These are phyloP conservation scores for Allium fistulosum DNA, from an alignment of 106 monocot genomes.

Conservation along the genomic window DNA sequence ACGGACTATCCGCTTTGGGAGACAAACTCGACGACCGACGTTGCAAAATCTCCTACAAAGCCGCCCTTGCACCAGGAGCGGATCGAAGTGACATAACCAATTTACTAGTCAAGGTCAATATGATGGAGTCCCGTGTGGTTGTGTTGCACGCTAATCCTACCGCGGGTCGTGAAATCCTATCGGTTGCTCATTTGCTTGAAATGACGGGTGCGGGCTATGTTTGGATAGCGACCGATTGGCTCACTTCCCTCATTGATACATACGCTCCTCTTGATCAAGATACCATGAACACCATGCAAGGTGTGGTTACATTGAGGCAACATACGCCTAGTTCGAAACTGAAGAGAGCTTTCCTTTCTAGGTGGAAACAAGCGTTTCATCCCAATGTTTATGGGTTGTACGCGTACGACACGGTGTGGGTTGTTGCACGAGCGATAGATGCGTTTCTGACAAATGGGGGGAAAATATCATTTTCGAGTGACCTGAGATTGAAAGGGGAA, in stretches of 20 bases:
- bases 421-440: slow-evolving; percentile 56
- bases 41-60: slow-evolving; percentile 50
- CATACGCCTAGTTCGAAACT: slow-evolving; percentile 37
- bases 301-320: slow-evolving; percentile 52
- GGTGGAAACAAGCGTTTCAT: slow-evolving; percentile 27
- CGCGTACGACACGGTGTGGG: slow-evolving; percentile 80
- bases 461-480: slow-evolving; percentile 49
- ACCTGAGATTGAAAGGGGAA: slow-evolving; percentile 21
- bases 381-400: slow-evolving; percentile 62
- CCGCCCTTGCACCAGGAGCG: slow-evolving; percentile 22
- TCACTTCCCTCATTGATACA: slow-evolving; percentile 53
- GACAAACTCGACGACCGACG: slow-evolving; percentile 41
- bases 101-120: slow-evolving; percentile 31
- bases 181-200: slow-evolving; percentile 44
- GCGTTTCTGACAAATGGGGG: slow-evolving; percentile 44
- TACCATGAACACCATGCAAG: slow-evolving; percentile 39
- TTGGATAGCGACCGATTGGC: slow-evolving; percentile 89
- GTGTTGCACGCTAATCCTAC: slow-evolving; percentile 38
- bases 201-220: slow-evolving; percentile 65
- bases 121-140: slow-evolving; percentile 44
- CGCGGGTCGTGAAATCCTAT: slow-evolving; percentile 31
- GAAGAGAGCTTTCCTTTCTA: slow-evolving; percentile 32
- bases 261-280: slow-evolving; percentile 10
- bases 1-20: slow-evolving; percentile 42
- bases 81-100: slow-evolving; percentile 19